phyloP scores from a whole-genome alignment of 1,284 basidiomycete species.

The Moesziomyces parantarcticus region DNA sequence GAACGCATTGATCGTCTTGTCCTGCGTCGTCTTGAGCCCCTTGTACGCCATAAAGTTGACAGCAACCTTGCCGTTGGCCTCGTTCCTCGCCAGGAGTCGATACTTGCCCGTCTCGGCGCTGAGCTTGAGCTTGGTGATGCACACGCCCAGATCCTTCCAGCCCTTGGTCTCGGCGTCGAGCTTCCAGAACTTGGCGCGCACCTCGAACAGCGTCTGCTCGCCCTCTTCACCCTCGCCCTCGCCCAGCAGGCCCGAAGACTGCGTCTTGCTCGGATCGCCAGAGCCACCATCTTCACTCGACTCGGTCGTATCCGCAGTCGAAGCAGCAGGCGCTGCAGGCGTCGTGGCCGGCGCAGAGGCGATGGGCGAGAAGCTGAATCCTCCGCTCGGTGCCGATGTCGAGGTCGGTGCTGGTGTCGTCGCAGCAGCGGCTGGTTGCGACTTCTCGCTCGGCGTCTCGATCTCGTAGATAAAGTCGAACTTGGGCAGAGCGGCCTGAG shows the following conservation, averaged over 20 bases:
- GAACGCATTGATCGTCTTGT: conserved; percentile 52
- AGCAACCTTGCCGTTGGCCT: conserved; percentile 59
- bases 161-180: conserved; percentile 39
- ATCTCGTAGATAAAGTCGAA: conserved; percentile 42
- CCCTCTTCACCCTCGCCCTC: conserved; percentile 62
- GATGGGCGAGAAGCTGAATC: conserved; percentile 24
- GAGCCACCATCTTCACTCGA: not conserved
- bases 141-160: conserved; percentile 63
- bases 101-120: conserved; percentile 37
- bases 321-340: not conserved
- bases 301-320: conserved; percentile 1
- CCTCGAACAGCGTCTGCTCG: conserved; percentile 49
- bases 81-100: conserved; percentile 58
- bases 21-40: conserved; percentile 42
- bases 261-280: conserved; percentile 20
- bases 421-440: not conserved
- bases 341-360: not conserved
- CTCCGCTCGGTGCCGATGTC: conserved; percentile 3
- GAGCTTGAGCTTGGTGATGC: conserved; percentile 58
- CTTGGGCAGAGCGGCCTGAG: conserved; percentile 31
- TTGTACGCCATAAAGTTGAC: conserved; percentile 59
- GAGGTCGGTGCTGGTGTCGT: not conserved
- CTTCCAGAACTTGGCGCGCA: conserved; percentile 61
- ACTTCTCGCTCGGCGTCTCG: conserved; percentile 4
- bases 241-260: conserved; percentile 40